A percentile compares a stretch with the other conserved stretches of the same genome.
Evolutionary conservation across 1,284 basidiomycete genomes (phyloP).

Genomic region (Phlebopus sp.): DNA sequence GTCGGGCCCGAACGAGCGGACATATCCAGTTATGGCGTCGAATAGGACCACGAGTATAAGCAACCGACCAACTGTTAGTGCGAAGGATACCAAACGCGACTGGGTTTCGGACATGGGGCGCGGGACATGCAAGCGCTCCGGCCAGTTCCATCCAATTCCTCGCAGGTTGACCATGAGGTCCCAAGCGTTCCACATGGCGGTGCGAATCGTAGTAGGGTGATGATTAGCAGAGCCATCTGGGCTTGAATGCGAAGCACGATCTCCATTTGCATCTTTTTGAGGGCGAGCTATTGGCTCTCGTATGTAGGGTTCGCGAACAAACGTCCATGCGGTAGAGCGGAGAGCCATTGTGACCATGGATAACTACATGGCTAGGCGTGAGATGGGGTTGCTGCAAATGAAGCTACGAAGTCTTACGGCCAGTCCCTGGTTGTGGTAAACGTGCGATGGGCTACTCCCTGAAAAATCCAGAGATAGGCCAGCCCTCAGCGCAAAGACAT

Average conservation of each 20-base stretch:
- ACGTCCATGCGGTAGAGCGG: slow-evolving; percentile 25
- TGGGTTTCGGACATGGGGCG: slow-evolving; percentile 13
- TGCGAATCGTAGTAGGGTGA: slow-evolving; percentile 2
- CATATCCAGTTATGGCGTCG: slow-evolving; percentile 5
- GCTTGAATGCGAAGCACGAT: not conserved
- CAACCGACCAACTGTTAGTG: slow-evolving; percentile 17
- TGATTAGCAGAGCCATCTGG: not conserved
- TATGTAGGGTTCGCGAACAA: slow-evolving; percentile 14
- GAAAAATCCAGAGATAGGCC: slow-evolving; percentile 24
- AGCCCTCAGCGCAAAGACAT: slow-evolving; percentile 16
- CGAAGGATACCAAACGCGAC: slow-evolving; percentile 19
- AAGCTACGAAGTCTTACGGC: slow-evolving; percentile 14
- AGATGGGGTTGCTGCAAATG: not conserved
- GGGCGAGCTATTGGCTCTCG: slow-evolving; percentile 13
- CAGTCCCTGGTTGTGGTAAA: slow-evolving; percentile 24
- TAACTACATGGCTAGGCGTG: slow-evolving; percentile 12
- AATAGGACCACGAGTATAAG: slow-evolving; percentile 4
- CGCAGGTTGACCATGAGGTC: slow-evolving; percentile 27
- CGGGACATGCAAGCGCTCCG: slow-evolving; percentile 10
- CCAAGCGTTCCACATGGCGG: slow-evolving; percentile 27
- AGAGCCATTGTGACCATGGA: slow-evolving; percentile 25
- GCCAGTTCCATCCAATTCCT: slow-evolving; percentile 27
- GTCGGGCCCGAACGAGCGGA: slow-evolving; percentile 15
- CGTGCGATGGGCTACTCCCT: slow-evolving; percentile 8
- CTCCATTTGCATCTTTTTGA: not conserved